Evolutionary conservation across 495 filamentous ascomycete species (phyloP), one percentile per base, ranked within the genome.

Genomic region (Penicillium goetzii): DNA sequence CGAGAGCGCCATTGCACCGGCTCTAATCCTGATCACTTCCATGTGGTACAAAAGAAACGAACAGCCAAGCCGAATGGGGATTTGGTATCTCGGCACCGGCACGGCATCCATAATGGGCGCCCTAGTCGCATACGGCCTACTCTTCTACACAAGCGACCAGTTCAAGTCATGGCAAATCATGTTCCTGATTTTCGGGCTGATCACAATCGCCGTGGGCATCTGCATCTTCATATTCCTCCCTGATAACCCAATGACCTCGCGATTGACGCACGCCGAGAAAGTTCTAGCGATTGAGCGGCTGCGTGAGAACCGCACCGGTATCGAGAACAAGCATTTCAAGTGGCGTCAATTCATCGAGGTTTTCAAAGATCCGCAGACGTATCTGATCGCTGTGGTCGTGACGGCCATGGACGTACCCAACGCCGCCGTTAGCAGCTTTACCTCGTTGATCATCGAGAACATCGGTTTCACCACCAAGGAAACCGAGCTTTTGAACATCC

Each of bases 71-170:
- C 76, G 88, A 14, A 86, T 89, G 26, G 83, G 81, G 3, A 80
- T 85, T 9, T 90, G 88, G 88, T 90, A 88, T 66, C 76, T 81
- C n/a, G 87, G 85, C 7, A 81, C 86, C 30, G 89, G 87, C 0
- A 63, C 85, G 14, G 88, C 84, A 0, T 86, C 85, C 28, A 90
- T 90, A 30, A 66, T 87, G 57, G 88, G 86, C 2, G 84, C 86
- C 8, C 64, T 86, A 15, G 69, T 90, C 14, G 85, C 85, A 3
- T 90, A 68, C 58, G 70, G 72, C 1, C 65, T 74, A 9, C 65
- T 68, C 47, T 68, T 70, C 59, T 69, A 72, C 59, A 69, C 64
- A 8, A 61, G 36, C 19, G 52, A 69, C 59, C 19, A 60, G 14
- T 79, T 79, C 60, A 73, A 70, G 33, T 58, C 68, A 26, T 78